Percentiles rank a stretch among this genome's conserved stretches.
phyloP scores from a whole-genome alignment of 169 alveolate genomes.

The Sarcocystis neurona region DNA sequence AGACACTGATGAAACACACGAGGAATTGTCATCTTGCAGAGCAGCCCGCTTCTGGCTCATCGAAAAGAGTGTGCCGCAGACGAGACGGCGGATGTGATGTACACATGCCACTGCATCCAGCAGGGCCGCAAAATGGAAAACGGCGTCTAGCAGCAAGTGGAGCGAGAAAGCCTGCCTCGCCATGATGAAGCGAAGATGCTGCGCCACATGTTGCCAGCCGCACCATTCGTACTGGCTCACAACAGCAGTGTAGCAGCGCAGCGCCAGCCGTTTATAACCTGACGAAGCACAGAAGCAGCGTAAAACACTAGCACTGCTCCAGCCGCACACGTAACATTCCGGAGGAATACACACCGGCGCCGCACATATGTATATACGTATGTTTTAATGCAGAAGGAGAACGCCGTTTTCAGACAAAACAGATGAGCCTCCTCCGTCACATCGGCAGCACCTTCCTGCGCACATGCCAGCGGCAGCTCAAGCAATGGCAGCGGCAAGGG shows the following conservation, averaged over 20 bases:
- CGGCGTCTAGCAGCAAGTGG: slow-evolving; percentile 62
- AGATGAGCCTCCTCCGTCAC: no score
- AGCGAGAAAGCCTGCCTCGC: slow-evolving; percentile 72
- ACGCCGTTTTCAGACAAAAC: no score
- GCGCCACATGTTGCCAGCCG: slow-evolving; percentile 69
- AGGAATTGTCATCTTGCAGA: no score
- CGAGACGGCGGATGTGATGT: slow-evolving; percentile 28
- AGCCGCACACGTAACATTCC: no score
- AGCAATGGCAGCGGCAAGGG: no score
- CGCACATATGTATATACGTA: no score
- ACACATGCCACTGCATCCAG: slow-evolving; percentile 61
- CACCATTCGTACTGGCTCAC: slow-evolving; percentile 61
- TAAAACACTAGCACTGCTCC: background rate
- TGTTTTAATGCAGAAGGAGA: no score
- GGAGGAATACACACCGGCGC: no score
- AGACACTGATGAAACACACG: no score
- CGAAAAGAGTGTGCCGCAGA: background rate
- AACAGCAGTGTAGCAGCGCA: slow-evolving; percentile 69
- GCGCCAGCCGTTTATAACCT: slow-evolving; percentile 72
- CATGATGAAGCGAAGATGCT: slow-evolving; percentile 73
- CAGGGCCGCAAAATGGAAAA: slow-evolving; percentile 64
- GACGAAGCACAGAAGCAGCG: background rate
- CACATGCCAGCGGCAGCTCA: no score
- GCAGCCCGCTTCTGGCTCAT: no score
- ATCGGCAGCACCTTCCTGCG: no score